Evolutionary conservation across 129 eudicot genomes (phyloP).

Genomic region (Tanacetum coccineum): DNA sequence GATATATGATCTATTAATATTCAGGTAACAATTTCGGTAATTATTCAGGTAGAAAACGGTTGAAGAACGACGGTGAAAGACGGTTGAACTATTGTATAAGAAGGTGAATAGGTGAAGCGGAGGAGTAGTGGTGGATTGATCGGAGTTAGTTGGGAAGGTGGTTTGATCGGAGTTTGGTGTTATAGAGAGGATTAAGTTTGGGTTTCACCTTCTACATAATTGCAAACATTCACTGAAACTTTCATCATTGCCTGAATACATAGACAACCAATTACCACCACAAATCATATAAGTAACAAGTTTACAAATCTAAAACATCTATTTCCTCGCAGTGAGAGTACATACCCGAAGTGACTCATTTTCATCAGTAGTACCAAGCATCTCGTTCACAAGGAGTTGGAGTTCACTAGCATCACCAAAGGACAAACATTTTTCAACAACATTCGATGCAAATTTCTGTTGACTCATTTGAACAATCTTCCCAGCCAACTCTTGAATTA

Average conservation of each 20-base stretch:
- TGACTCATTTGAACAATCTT: constrained; percentile 39
- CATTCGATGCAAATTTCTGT: too few relatives aligned
- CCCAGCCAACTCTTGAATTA: constrained; percentile 76
- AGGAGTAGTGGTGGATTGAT: too few relatives aligned
- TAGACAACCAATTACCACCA: background rate
- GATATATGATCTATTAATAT: too few relatives aligned
- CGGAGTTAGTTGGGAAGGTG: too few relatives aligned
- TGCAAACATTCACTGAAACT: constrained; percentile 98
- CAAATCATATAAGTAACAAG: background rate
- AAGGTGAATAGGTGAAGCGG: too few relatives aligned
- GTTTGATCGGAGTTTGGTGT: too few relatives aligned
- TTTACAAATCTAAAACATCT: background rate
- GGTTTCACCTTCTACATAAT: too few relatives aligned
- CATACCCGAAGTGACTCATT: constrained; percentile 85
- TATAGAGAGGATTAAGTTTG: too few relatives aligned
- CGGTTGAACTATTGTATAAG: too few relatives aligned
- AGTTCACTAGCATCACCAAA: constrained; percentile 64
- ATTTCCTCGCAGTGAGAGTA: background rate
- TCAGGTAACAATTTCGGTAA: too few relatives aligned
- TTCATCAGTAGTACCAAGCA: constrained; percentile 28
- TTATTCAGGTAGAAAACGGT: too few relatives aligned
- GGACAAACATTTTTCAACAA: constrained; percentile 77
- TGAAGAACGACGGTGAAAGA: too few relatives aligned
- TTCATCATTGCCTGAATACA: constrained; percentile 88
- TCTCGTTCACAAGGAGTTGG: constrained; percentile 59